Evolutionary conservation across 2,329 filamentous ascomycete species (phyloP).

Genomic region (Clonostachys solani): DNA sequence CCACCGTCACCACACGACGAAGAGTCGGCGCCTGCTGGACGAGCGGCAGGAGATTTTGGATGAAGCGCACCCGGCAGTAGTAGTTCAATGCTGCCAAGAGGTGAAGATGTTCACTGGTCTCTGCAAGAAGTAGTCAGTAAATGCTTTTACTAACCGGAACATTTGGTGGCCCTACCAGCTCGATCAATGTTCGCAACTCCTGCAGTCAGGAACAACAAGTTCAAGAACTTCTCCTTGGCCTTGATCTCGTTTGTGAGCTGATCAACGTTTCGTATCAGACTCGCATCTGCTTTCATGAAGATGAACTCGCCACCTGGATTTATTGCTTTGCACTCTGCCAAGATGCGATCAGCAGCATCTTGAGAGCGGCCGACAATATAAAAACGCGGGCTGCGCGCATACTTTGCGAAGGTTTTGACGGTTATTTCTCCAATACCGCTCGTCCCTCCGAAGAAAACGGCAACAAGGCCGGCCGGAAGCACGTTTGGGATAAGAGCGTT

Average conservation of each 20-base stretch:
- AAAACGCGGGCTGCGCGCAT: conserved; percentile 33
- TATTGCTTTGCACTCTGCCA: conserved; percentile 30
- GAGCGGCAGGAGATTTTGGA: conserved; percentile 51
- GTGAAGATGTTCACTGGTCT: conserved; percentile 54
- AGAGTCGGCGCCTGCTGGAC: conserved; percentile 22
- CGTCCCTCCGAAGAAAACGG: conserved; percentile 49
- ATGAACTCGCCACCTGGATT: conserved; percentile 37
- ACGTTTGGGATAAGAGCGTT: too few species aligned
- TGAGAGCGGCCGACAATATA: conserved; percentile 47
- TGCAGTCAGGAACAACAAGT: conserved; percentile 39
- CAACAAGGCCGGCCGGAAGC: conserved; percentile 20
- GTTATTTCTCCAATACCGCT: conserved; percentile 48
- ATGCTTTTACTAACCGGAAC: too few species aligned
- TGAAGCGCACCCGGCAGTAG: conserved; percentile 55
- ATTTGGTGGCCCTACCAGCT: too few species aligned
- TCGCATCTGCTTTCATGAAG: conserved; percentile 46
- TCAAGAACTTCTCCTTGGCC: conserved; percentile 33
- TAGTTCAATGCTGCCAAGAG: conserved; percentile 45
- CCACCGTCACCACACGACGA: conserved; percentile 15
- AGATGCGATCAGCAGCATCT: conserved; percentile 26
- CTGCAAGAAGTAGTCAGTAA: conserved; percentile 19
- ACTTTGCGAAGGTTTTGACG: conserved; percentile 36
- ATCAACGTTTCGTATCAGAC: conserved; percentile 45
- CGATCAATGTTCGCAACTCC: conserved; percentile 21
- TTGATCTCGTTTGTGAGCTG: conserved; percentile 38